A percentile compares a stretch with the other conserved stretches of the same genome.
phyloP scores from a whole-genome alignment of 2,329 filamentous ascomycete genomes.

The Clarireedia hainanense region DNA sequence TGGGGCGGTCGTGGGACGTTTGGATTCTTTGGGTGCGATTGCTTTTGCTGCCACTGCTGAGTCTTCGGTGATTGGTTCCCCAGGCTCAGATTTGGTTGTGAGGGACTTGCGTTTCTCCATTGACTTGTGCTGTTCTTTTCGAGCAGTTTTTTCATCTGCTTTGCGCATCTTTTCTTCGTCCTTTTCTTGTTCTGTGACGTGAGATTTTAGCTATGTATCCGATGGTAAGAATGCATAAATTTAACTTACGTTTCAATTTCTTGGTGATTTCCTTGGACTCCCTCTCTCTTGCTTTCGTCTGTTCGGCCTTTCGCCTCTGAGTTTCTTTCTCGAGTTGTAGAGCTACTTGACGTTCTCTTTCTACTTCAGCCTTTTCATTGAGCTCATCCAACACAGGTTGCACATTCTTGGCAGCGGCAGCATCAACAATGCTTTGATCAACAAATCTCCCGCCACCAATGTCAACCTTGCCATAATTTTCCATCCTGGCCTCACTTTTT shows the following conservation, averaged over 20 bases:
- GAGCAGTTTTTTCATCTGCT: constrained; percentile 45
- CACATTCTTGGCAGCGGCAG: constrained; percentile 67
- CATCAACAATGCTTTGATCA: constrained; percentile 68
- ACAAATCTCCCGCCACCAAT: constrained; percentile 78
- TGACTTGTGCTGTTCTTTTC: constrained; percentile 46
- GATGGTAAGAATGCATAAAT: not conserved
- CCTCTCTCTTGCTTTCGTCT: constrained; percentile 46
- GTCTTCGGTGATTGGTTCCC: not conserved
- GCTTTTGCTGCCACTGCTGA: not conserved
- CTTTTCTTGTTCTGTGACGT: constrained; percentile 31
- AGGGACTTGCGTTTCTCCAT: constrained; percentile 32
- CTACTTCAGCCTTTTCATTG: constrained; percentile 65
- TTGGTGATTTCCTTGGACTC: constrained; percentile 46
- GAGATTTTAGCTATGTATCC: not conserved
- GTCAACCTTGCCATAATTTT: constrained; percentile 52
- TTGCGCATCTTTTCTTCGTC: constrained; percentile 39
- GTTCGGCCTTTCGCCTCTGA: constrained; percentile 50
- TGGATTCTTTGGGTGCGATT: not conserved
- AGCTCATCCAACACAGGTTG: constrained; percentile 84
- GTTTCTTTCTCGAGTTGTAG: constrained; percentile 56
- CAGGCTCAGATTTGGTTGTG: not conserved
- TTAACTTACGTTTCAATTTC: constrained; percentile 50
- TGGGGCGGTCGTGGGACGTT: constrained; percentile 8
- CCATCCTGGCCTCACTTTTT: constrained; percentile 52
- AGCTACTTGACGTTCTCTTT: constrained; percentile 59